Evolutionary conservation across 306 rosid genomes (phyloP), one percentile per base, ranked within the genome.

Genomic region (Pyrus bretschneideri): DNA sequence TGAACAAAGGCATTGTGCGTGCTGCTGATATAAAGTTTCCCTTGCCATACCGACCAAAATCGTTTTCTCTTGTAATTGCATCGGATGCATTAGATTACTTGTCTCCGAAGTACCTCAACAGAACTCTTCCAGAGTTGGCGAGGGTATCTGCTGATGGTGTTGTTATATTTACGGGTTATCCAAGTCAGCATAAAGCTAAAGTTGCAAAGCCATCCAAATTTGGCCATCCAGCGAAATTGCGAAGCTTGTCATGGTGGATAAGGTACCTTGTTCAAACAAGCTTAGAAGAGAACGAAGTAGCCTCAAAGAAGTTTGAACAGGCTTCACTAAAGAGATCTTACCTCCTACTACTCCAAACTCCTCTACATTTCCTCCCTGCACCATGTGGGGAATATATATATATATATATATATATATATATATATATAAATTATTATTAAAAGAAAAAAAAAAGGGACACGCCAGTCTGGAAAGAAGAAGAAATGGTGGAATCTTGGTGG

Each of bases 171-270:
- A 27, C 96, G n/a, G 98, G 98, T 58, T 89, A 88, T 88, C 98
- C 97, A 9, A 97, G 97, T 73, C 97, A 88, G 76, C 94, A 72
- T 45, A 90, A 87, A 78, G 88, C 81, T 69, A 89, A 84, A 78
- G 93, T 84, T 68, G 89, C 85, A 61, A 93, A 95, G 79, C 86
- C 88, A 63, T 83, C 98, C 82, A 95, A 92, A 87, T 90, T 95
- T 62, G 98, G 97, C 67, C 98, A 97, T 79, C 98, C 98, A 0
- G 99, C 98, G 65, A 96, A 96, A 87, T 81, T 96, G 80, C 93
- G 99, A 73, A 96, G 98, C 87, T 87, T 97, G 3, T 89, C 99
- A 4, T 92, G 99, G 99, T 96, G 99, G 99, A 92, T 91, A 77
- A 86, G 96, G 86, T 89, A 80, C 79, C 92, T 96, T 60, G 73